These are phyloP conservation scores for Ceriops tagal DNA, from an alignment of 345 rosid species.

Conservation along the genomic window DNA sequence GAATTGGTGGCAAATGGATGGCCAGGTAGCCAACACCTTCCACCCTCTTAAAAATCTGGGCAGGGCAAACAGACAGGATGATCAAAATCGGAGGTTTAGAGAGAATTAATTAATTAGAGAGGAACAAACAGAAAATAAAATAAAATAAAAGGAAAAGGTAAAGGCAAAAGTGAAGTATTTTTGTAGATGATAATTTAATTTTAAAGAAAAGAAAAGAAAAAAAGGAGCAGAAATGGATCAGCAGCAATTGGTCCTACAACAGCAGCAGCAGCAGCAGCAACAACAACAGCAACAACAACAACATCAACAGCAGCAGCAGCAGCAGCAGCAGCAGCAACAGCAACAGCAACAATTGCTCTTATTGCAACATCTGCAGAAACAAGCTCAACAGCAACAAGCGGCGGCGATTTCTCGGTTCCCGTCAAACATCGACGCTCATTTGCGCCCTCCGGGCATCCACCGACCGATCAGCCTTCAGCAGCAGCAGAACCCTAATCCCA, in stretches of 20 bases:
- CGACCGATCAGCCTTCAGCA: conserved; percentile 37
- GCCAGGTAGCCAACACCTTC: too few relatives aligned
- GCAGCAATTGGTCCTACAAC: conserved; percentile 24
- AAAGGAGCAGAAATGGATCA: conserved; percentile 27
- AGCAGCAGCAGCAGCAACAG: conserved; percentile 50
- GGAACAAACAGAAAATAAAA: too few relatives aligned
- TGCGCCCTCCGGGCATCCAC: conserved; percentile 55
- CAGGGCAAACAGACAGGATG: too few relatives aligned
- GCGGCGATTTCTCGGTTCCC: conserved; percentile 89
- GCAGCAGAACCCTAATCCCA: conserved; percentile 28
- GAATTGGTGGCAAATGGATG: too few relatives aligned
- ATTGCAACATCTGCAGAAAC: conserved; percentile 54
- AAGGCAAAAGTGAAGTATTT: too few relatives aligned
- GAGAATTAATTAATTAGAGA: too few relatives aligned
- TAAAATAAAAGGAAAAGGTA: too few relatives aligned
- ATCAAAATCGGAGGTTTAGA: too few relatives aligned
- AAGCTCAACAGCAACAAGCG: conserved; percentile 37
- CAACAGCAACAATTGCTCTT: conserved; percentile 65
- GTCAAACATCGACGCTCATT: conserved; percentile 80
- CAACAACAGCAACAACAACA: conserved; percentile 32
- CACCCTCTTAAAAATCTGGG: too few relatives aligned
- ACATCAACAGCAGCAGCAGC: conserved; percentile 26
- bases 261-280: conserved; percentile 28
- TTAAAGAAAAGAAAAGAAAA: background rate
- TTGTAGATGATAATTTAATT: too few relatives aligned